Evolutionary conservation across 805 yeast genomes (phyloP), one percentile per base, ranked within the genome.

Genomic region (Vanderwaltozyma yarrowii): DNA sequence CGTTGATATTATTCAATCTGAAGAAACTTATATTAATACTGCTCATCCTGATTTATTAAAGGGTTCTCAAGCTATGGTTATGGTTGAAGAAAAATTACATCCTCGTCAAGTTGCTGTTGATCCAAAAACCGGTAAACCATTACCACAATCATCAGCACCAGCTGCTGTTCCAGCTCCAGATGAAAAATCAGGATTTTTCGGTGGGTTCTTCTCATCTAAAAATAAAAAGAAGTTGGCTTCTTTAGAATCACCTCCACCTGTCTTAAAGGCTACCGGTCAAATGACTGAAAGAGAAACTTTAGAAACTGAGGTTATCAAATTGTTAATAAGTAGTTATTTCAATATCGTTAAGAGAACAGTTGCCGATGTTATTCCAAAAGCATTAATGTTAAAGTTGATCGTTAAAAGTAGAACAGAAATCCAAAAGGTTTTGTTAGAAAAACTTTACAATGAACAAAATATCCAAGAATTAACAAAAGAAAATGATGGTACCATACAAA

Each of bases 191-290:
- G 95, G 96, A 5, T 92, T 89, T 66, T 92, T 92, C 61, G 95
- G 96, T 38, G 95, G 96, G 0, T 89, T 92, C 59, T 92, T 92
- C 64, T 76, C 88, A 9, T 75, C 89, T 4, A 88, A 87, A 65
- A 86, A 86, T 61, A 92, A 88, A 66, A 88, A 88, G 73, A 80
- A 92, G 64, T 71, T 88, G 52, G 96, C 94, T 21, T 78, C 85
- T 15, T 83, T 89, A 89, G 98, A 89, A 63, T 89, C 97, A 3
- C 98, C 98, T 35, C 98, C 98, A 30, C 77, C 94, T 26, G 88
- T 87, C 5, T 74, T 89, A 54, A 81, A 88, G 61, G 97, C 97
- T 8, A 77, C 89, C 16, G 96, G 96, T 35, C 68, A 67, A 39
- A 66, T 92, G 83, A 78, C 94, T 14, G 98, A 92, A 61, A 79